Percentiles rank a stretch among this genome's conserved stretches.
These are phyloP conservation scores for Xylariaceae sp. DNA, from an alignment of 2,329 filamentous ascomycete species.

Conservation along the genomic window DNA sequence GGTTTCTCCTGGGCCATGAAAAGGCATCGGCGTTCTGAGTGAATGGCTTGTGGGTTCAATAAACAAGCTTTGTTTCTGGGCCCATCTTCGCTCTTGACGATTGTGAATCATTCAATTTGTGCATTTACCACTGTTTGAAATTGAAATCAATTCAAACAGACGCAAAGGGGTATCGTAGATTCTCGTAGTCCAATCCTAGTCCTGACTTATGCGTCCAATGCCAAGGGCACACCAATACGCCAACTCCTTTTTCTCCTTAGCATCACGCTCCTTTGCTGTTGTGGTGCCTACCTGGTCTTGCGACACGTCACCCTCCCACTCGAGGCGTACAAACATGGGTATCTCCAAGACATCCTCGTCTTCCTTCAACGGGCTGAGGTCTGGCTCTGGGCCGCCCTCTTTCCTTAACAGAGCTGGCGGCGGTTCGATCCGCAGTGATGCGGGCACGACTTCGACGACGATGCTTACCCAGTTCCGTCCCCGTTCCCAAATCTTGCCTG, in stretches of 20 bases:
- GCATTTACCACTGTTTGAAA: not conserved
- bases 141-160: not conserved
- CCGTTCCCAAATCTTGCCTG: constrained; percentile 93
- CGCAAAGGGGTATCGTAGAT: constrained; percentile 39
- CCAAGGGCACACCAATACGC: constrained; percentile 96
- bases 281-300: constrained; percentile 60
- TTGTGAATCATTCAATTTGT: constrained; percentile 3
- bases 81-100: constrained; percentile 10
- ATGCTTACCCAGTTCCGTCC: constrained; percentile 94
- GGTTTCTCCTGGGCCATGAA: constrained; percentile 29
- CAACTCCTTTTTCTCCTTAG: constrained; percentile 76
- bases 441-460: constrained; percentile 81
- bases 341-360: constrained; percentile 75
- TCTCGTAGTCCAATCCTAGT: constrained; percentile 23
- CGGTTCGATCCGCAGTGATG: constrained; percentile 44
- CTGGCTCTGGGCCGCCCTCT: constrained; percentile 35
- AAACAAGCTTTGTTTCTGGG: constrained; percentile 29
- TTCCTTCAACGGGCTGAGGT: constrained; percentile 47
- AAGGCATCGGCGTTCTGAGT: constrained; percentile 45
- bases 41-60: constrained; percentile 47
- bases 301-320: constrained; percentile 73
- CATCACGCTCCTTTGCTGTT: constrained; percentile 52
- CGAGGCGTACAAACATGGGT: constrained; percentile 85
- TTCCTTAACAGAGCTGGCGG: constrained; percentile 25
- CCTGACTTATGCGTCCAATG: constrained; percentile 69